Evolutionary conservation across 805 yeast species (phyloP).

Genomic region (Candida khao-thaluensis): DNA sequence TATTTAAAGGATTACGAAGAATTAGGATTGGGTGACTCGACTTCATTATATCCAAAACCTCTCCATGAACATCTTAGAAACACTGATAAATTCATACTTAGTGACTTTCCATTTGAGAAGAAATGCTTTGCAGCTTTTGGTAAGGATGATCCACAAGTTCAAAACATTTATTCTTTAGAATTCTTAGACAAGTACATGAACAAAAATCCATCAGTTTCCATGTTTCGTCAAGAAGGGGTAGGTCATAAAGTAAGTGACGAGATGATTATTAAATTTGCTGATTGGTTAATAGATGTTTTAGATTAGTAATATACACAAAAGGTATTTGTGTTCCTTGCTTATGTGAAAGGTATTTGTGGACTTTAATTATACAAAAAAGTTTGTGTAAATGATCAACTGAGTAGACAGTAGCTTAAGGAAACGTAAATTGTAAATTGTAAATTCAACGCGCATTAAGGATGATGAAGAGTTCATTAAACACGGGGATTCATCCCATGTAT

Average conservation of each 20-base stretch:
- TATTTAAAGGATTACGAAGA: slow-evolving; percentile 27
- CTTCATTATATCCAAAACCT: slow-evolving; percentile 29
- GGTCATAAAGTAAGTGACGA: slow-evolving; percentile 36
- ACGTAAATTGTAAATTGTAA: too few species aligned
- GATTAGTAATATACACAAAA: too few species aligned
- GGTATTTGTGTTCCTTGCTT: too few species aligned
- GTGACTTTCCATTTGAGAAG: slow-evolving; percentile 29
- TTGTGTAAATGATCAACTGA: too few species aligned
- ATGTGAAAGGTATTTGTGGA: too few species aligned
- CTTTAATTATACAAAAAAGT: neutral
- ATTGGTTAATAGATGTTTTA: slow-evolving; percentile 26
- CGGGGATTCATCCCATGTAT: slow-evolving; percentile 16
- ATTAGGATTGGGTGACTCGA: slow-evolving; percentile 29
- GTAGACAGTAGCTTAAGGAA: too few species aligned
- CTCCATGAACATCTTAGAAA: slow-evolving; percentile 30
- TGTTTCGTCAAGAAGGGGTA: slow-evolving; percentile 27
- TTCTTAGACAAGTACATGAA: slow-evolving; percentile 33
- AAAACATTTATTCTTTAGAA: slow-evolving; percentile 27
- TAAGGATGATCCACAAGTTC: slow-evolving; percentile 35
- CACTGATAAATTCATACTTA: slow-evolving; percentile 32
- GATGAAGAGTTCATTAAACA: slow-evolving; percentile 17
- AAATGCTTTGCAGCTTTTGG: slow-evolving; percentile 40
- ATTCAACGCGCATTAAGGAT: slow-evolving; percentile 10
- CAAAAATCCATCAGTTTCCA: slow-evolving; percentile 18
- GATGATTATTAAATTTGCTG: slow-evolving; percentile 32